A percentile compares a stretch with the other conserved stretches of the same genome.
phyloP scores from a whole-genome alignment of 805 yeast species.

The Hermanozyma aechmeae region DNA sequence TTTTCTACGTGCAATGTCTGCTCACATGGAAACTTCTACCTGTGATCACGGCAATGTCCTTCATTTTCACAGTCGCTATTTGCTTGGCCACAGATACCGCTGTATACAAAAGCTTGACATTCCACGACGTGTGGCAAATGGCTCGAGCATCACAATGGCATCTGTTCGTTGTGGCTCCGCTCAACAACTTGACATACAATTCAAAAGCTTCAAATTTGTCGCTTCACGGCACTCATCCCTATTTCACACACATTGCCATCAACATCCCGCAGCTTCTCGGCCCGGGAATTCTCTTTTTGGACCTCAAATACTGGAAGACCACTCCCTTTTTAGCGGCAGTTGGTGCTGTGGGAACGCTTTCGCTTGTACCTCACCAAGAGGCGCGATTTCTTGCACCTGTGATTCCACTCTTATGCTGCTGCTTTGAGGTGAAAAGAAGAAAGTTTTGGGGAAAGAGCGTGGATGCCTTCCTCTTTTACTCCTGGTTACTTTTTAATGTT shows the following conservation, averaged over 20 bases:
- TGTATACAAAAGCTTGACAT: slow-evolving; percentile 16
- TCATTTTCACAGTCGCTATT: slow-evolving; percentile 19
- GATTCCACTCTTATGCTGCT: slow-evolving; percentile 58
- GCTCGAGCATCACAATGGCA: slow-evolving; percentile 1
- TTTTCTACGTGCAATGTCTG: slow-evolving; percentile 36
- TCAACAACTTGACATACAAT: slow-evolving; percentile 72
- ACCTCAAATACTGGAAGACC: slow-evolving; percentile 35
- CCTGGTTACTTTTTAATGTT: slow-evolving; percentile 61
- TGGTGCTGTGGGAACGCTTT: slow-evolving; percentile 55
- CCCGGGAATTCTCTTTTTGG: slow-evolving; percentile 47
- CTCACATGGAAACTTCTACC: slow-evolving; percentile 23
- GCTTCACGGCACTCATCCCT: slow-evolving; percentile 76
- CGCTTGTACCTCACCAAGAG: slow-evolving; percentile 87
- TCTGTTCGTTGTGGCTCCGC: slow-evolving; percentile 54
- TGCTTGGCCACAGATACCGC: slow-evolving; percentile 50
- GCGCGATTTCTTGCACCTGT: slow-evolving; percentile 77
- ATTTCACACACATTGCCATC: slow-evolving; percentile 61
- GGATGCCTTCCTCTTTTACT: neutral
- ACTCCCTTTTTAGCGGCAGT: slow-evolving; percentile 51
- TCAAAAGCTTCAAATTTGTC: slow-evolving; percentile 47
- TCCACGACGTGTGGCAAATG: neutral
- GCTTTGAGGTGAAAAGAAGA: slow-evolving; percentile 34
- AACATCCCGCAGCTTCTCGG: slow-evolving; percentile 81
- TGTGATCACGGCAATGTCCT: slow-evolving; percentile 14
- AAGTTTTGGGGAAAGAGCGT: slow-evolving; percentile 1